Percentiles rank a stretch among this genome's conserved stretches.
Evolutionary conservation across 306 rosid species (phyloP).

Genomic region (Dryas octopetala): DNA sequence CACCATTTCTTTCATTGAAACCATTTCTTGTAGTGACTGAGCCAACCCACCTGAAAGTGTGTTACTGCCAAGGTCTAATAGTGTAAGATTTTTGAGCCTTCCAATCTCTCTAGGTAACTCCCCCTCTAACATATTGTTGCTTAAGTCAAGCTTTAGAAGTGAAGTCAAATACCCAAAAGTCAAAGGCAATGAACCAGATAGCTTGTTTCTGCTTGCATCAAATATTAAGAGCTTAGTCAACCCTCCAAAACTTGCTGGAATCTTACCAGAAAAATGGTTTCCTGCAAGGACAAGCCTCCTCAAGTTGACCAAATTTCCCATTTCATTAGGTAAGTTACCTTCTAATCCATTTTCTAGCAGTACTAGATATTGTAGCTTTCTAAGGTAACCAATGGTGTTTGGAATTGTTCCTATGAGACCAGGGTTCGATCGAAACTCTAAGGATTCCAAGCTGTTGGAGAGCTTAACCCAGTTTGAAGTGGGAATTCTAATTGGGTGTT

Average conservation of each 20-base stretch:
- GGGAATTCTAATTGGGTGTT: slow-evolving; percentile 35
- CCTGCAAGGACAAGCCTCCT: slow-evolving; percentile 46
- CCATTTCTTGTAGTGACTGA: slow-evolving; percentile 32
- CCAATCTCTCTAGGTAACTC: slow-evolving; percentile 38
- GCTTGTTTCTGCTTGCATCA: slow-evolving; percentile 48
- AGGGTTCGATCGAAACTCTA: slow-evolving; percentile 49
- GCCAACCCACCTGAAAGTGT: slow-evolving; percentile 39
- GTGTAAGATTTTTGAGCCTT: slow-evolving; percentile 42
- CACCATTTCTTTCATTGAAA: slow-evolving; percentile 39
- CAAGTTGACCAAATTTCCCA: slow-evolving; percentile 33
- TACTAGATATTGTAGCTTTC: slow-evolving; percentile 45
- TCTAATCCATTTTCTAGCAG: slow-evolving; percentile 41
- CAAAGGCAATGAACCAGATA: slow-evolving; percentile 42
- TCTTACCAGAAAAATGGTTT: slow-evolving; percentile 35
- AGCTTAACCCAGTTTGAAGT: slow-evolving; percentile 43
- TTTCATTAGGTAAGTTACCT: slow-evolving; percentile 40
- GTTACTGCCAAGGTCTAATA: slow-evolving; percentile 52
- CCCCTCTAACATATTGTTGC: slow-evolving; percentile 41
- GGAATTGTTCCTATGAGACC: slow-evolving; percentile 55
- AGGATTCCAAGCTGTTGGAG: slow-evolving; percentile 42
- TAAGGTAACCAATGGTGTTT: slow-evolving; percentile 36
- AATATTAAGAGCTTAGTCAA: slow-evolving; percentile 40
- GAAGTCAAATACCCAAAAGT: slow-evolving; percentile 33
- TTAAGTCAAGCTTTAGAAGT: slow-evolving; percentile 51
- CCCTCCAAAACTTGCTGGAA: slow-evolving; percentile 38